Evolutionary conservation across 2,329 filamentous ascomycete genomes (phyloP).

Genomic region (Aspergillus spinulosporus): DNA sequence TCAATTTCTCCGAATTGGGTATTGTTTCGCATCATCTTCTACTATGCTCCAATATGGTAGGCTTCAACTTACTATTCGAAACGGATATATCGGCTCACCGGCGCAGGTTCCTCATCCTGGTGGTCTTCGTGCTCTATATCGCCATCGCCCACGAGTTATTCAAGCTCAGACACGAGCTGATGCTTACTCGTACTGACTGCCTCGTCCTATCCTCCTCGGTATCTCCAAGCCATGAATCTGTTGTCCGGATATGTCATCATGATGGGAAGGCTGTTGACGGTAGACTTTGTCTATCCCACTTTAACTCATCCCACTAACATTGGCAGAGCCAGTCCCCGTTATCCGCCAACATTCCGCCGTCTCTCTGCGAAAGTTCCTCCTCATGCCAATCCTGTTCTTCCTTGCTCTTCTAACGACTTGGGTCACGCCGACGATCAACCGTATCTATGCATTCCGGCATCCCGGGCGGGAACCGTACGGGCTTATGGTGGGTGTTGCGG

Average conservation of each 20-base stretch:
- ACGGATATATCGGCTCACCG: not conserved
- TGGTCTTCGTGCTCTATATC: constrained; percentile 25
- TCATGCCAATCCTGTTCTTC: constrained; percentile 44
- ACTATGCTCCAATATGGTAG: constrained; percentile 41
- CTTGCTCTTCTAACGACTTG: constrained; percentile 38
- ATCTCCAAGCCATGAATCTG: constrained; percentile 16
- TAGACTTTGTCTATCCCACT: constrained; percentile 19
- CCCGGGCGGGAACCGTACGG: constrained; percentile 31
- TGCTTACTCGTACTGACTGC: constrained; percentile 30
- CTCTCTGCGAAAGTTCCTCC: constrained; percentile 41
- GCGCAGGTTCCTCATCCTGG: constrained; percentile 32
- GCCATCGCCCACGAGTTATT: constrained; percentile 37
- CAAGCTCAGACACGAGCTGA: constrained; percentile 34
- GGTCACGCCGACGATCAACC: constrained; percentile 41
- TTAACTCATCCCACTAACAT: not conserved
- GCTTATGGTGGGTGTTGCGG: constrained; percentile 35
- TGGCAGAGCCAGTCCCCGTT: constrained; percentile 2
- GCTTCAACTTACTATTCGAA: constrained; percentile 18
- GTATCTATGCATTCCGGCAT: constrained; percentile 34
- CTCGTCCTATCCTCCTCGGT: constrained; percentile 28
- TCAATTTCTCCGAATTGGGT: constrained; percentile 42
- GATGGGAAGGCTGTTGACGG: not conserved
- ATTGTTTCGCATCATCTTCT: constrained; percentile 36
- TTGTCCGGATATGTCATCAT: not conserved
- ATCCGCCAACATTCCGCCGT: constrained; percentile 19